Conservation (phyloP, 192 early-diverging fungal genomes). For the Entomortierella lignicola region DNA sequence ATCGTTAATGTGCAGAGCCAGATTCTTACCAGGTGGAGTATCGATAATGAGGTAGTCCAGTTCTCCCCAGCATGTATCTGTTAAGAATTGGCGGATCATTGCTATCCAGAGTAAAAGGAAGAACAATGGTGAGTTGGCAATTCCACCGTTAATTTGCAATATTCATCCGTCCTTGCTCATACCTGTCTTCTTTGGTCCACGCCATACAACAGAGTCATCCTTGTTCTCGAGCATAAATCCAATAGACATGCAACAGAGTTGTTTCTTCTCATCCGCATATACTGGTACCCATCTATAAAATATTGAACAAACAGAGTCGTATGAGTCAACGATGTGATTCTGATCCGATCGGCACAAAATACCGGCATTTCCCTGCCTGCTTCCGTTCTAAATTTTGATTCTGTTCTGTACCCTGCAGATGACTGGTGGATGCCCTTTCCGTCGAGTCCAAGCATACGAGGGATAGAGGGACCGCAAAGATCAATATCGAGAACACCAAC, state of each 20-base stretch:
- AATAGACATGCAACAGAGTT: constrained; percentile 93
- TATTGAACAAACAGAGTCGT: not conserved
- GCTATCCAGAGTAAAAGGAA: constrained; percentile 58
- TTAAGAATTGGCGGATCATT: constrained; percentile 97
- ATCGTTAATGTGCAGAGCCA: too few species aligned
- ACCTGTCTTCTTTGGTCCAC: constrained; percentile 98
- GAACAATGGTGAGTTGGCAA: not conserved
- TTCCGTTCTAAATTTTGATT: not conserved
- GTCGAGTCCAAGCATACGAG: constrained; percentile 94
- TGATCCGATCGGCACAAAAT: not conserved
- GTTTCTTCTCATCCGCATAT: constrained; percentile 73
- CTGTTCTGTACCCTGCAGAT: constrained; percentile 76
- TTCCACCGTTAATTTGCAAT: not conserved
- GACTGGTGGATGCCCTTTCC: constrained; percentile 91
- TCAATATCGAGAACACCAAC: constrained; percentile 98
- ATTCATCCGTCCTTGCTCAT: constrained; percentile 21
- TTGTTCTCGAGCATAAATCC: constrained; percentile 91
- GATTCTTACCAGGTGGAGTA: constrained; percentile 93
- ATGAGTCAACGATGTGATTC: constrained; percentile 10
- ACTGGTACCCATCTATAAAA: constrained; percentile 81
- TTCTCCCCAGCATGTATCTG: constrained; percentile 97
- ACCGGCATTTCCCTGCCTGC: not conserved
- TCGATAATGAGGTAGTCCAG: constrained; percentile 96
- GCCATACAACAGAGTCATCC: constrained; percentile 97
- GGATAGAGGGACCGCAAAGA: constrained; percentile 96